Percentiles rank a stretch among this genome's conserved stretches.
Evolutionary conservation across 2,329 filamentous ascomycete species (phyloP).

Genomic region (Aulographum hederae): DNA sequence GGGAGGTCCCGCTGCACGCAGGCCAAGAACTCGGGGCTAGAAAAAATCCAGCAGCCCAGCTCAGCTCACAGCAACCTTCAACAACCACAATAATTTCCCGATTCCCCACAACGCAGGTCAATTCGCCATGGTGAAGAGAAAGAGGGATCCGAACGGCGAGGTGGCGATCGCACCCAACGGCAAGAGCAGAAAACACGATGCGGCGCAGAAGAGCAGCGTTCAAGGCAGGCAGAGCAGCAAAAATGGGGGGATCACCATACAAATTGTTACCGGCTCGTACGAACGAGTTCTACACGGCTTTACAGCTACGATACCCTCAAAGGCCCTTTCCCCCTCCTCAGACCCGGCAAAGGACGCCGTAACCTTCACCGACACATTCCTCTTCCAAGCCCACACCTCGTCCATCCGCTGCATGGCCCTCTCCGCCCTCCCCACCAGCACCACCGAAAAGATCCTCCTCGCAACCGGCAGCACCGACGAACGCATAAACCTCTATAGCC

Average conservation of each 20-base stretch:
- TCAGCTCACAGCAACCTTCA: too few species aligned
- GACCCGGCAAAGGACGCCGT: constrained; percentile 15
- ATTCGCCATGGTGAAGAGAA: constrained; percentile 9
- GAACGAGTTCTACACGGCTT: constrained; percentile 84
- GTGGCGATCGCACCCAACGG: constrained; percentile 1
- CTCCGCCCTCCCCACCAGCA: constrained; percentile 48
- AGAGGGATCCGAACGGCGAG: constrained; percentile 5
- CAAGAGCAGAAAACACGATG: constrained; percentile 1
- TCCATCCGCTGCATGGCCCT: constrained; percentile 79
- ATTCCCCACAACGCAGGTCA: too few species aligned
- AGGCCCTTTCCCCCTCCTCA: constrained; percentile 7
- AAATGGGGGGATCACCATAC: too few species aligned
- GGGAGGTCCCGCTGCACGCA: too few species aligned
- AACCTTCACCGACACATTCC: constrained; percentile 77
- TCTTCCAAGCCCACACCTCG: constrained; percentile 86
- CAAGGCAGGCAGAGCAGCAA: too few species aligned
- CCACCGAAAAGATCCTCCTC: constrained; percentile 65
- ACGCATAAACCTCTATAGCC: constrained; percentile 81
- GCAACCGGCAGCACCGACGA: constrained; percentile 89
- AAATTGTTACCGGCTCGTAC: constrained; percentile 86
- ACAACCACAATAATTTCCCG: too few species aligned
- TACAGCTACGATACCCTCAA: constrained; percentile 47
- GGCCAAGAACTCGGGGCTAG: too few species aligned
- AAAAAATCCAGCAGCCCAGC: too few species aligned
- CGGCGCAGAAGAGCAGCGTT: too few species aligned